Base-by-base conservation (phyloP, 495 filamentous ascomycete species). In the Neurospora sp. region DNA sequence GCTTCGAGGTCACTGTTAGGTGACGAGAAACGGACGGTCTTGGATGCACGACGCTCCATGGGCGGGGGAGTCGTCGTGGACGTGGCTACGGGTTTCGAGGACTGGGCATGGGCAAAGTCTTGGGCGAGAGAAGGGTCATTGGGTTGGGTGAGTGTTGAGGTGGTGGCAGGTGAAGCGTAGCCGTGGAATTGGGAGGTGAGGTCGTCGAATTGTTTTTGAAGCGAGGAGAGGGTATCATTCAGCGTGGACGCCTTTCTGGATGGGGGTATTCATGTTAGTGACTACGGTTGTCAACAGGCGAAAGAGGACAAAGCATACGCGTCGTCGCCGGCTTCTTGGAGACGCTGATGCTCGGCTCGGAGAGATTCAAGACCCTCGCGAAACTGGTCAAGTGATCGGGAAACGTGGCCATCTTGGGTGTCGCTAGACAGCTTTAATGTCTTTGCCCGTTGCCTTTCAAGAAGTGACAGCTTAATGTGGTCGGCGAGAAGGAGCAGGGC, bases 361-460 rank as follows among this genome's bases (percentile, higher is more conserved):
- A 97, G 83, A 14, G 87, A 81, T 74, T 93, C 90, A 75, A 99
- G 87, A 17, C 96, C 94, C 74, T 94, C 92, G 53, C 89, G 89
- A 69, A 99, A 87, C 44, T 92, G 92, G 40, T 96, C 92, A 48
- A 99, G 87, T 10, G 94, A 97, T 59, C 93, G 86, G 7, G 93
- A 94, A 74, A 98, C 96, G 75, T 96, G 92, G 40, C 91, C 91
- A 85, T 96, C 94, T 81, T 97, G 93, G 8, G 91, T 88, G 78
- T 93, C 93, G 77, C 94, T 90, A 12, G 78, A 73, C 40, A 97
- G 89, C 72, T 93, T 90, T n/a, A 97, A 86, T 1, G 90, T 91
- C 72, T 92, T 89, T n/a, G 94, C 94, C 59, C 95, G 91, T 83
- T 97, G 92, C 69, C 95, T 90, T 80, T 98, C 96, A 37, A 98